Evolutionary conservation across 106 monocot species (phyloP).

Genomic region (Apostasia ramifera): DNA sequence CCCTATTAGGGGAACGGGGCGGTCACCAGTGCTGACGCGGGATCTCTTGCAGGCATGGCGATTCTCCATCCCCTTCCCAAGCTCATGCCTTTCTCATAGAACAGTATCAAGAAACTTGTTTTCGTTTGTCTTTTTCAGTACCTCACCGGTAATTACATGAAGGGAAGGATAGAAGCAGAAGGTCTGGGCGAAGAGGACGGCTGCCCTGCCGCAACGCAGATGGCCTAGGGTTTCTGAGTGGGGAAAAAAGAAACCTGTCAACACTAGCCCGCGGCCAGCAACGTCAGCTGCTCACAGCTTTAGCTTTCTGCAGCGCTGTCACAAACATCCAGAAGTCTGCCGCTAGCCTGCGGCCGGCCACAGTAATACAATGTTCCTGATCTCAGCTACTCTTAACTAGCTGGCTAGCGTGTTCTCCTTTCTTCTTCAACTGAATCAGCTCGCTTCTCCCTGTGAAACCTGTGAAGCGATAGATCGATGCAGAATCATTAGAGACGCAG

Average conservation of each 20-base stretch:
- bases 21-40: constrained; percentile 14
- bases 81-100: constrained; percentile 31
- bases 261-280: not conserved
- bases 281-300: constrained; percentile 5
- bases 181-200: not conserved
- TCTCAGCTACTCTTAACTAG: not conserved
- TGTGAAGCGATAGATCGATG: too few relatives aligned
- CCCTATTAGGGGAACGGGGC: not conserved
- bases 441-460: too few relatives aligned
- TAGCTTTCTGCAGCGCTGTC: constrained; percentile 2
- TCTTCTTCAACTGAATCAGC: too few relatives aligned
- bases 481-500: too few relatives aligned
- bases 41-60: constrained; percentile 40
- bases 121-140: not conserved
- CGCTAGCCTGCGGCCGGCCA: not conserved
- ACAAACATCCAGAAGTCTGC: not conserved
- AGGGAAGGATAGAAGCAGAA: not conserved
- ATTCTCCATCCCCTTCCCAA: constrained; percentile 41
- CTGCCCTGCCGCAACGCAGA: not conserved
- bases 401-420: too few relatives aligned
- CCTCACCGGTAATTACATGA: not conserved
- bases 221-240: not conserved
- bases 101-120: constrained; percentile 2
- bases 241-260: constrained; percentile 11
- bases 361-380: not conserved